Percentiles rank a stretch among this genome's conserved stretches.
phyloP scores from a whole-genome alignment of 1,284 basidiomycete species.

The Papiliotrema laurentii region DNA sequence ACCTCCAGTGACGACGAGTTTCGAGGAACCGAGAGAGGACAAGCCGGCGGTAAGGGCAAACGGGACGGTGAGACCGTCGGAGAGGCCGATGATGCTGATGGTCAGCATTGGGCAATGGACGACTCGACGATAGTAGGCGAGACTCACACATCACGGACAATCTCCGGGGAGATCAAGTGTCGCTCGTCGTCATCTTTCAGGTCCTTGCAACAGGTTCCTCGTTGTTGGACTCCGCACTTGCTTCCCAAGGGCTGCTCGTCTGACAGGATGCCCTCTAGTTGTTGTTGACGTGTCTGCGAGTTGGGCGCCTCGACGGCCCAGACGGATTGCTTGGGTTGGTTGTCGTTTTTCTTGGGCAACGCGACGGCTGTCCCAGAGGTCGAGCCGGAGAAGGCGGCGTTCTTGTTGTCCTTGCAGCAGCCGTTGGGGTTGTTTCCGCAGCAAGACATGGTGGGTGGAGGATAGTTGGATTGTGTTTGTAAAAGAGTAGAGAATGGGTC shows the following conservation, averaged over 20 bases:
- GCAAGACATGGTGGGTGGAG: slow-evolving; percentile 6
- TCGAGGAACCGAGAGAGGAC: slow-evolving; percentile 81
- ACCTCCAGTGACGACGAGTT: slow-evolving; percentile 83
- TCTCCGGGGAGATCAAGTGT: slow-evolving; percentile 47
- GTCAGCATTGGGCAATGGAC: too few species aligned
- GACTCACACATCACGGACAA: slow-evolving; percentile 49
- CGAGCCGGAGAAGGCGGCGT: too few species aligned
- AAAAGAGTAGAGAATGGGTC: too few species aligned
- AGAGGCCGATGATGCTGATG: slow-evolving; percentile 84
- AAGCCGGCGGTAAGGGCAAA: slow-evolving; percentile 80
- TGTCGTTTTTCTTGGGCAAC: slow-evolving; percentile 6
- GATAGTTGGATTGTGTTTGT: too few species aligned
- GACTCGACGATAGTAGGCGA: background rate
- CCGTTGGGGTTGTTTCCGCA: slow-evolving; percentile 2
- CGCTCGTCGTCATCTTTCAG: slow-evolving; percentile 50
- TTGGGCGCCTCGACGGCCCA: slow-evolving; percentile 1
- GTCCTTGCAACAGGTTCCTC: slow-evolving; percentile 40
- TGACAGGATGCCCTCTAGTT: slow-evolving; percentile 29
- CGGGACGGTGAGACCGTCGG: slow-evolving; percentile 92
- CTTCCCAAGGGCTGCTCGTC: slow-evolving; percentile 34
- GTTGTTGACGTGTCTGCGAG: slow-evolving; percentile 15
- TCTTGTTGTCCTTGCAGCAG: slow-evolving; percentile 6
- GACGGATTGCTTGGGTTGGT: background rate
- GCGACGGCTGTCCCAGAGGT: slow-evolving; percentile 4
- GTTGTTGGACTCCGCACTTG: slow-evolving; percentile 37